Evolutionary conservation across 2,329 filamentous ascomycete genomes (phyloP).

Genomic region (Penicillium freii): DNA sequence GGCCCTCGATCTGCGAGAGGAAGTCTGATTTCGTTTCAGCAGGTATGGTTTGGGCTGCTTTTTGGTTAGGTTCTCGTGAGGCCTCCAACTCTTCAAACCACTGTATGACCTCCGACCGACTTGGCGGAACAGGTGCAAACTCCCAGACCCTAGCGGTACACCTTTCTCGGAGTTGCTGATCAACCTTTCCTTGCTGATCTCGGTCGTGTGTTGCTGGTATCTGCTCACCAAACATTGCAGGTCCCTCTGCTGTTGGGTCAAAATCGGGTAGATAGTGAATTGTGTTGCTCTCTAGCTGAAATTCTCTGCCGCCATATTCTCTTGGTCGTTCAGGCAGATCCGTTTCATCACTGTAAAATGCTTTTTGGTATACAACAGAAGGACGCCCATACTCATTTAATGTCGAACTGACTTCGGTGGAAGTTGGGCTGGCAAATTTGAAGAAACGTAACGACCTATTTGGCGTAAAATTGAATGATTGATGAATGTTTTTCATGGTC

Average conservation of each 20-base stretch:
- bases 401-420: conserved; percentile 53
- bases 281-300: conserved; percentile 71
- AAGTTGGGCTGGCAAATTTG: conserved; percentile 26
- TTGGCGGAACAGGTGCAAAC: conserved; percentile 68
- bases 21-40: conserved; percentile 29
- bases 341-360: conserved; percentile 77
- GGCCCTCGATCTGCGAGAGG: conserved; percentile 82
- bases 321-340: conserved; percentile 75
- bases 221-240: conserved; percentile 57
- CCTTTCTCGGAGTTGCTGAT: conserved; percentile 53
- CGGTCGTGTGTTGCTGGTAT: conserved; percentile 50
- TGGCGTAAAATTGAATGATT: conserved; percentile 31
- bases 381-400: conserved; percentile 59
- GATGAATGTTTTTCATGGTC: conserved; percentile 23
- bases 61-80: conserved; percentile 1
- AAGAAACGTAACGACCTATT: conserved; percentile 27
- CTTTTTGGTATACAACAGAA: conserved; percentile 75
- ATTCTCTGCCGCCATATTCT: conserved; percentile 87
- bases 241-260: conserved; percentile 59
- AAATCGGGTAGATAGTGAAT: conserved; percentile 79
- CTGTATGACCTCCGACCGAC: conserved; percentile 62
- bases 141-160: conserved; percentile 75
- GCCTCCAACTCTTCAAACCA: conserved; percentile 59
- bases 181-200: conserved; percentile 50
- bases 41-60: conserved; percentile 9